Evolutionary conservation across 164 flowering plant species (phyloP), one percentile per base, ranked within the genome.

Genomic region (Chloranthus sessilifolius): DNA sequence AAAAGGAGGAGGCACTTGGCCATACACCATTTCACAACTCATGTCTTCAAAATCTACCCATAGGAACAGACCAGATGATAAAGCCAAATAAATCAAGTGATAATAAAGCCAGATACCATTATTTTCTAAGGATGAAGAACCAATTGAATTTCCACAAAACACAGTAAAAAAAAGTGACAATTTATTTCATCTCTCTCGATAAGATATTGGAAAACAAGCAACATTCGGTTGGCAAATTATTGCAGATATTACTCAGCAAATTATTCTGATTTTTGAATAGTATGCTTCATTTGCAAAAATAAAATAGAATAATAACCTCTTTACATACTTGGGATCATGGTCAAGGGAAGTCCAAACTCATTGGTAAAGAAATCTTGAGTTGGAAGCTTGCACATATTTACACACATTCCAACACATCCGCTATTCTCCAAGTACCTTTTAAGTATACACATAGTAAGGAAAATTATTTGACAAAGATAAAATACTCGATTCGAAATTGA

Each of bases 331-430:
- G 99, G 96, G 3, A 54, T 79, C 99, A 92, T 92, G 36, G 99
- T 92, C 27, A 92, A 63, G 16, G 99, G 96, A 63, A 88, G 94
- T 15, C 99, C 99, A 60, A 92, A 88, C 61, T 92, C 96, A 53
- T 88, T 84, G 62, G 96, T 92, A 84, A 92, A 88, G 74, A 92
- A 92, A 72, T 92, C 95, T 69, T 92, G 98, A 27, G 98, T 92
- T 7, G 98, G 98, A 61, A 88, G 69, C 68, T 92, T 92, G 78
- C 98, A 92, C 96, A 92, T 88, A 38, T 92, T 88, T 26, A 86
- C 94, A 33, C 98, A 88, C 98, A 82, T 81, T 52, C 96, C 98
- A 3, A 92, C 96, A 45, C 96, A 92, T 7, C 96, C 96, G 39
- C 98, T 92, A 62, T 92, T 88, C 75, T 92, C 96, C 66, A 92